Conservation (phyloP, 257 asterid genomes). For the Coffea eugenioides region DNA sequence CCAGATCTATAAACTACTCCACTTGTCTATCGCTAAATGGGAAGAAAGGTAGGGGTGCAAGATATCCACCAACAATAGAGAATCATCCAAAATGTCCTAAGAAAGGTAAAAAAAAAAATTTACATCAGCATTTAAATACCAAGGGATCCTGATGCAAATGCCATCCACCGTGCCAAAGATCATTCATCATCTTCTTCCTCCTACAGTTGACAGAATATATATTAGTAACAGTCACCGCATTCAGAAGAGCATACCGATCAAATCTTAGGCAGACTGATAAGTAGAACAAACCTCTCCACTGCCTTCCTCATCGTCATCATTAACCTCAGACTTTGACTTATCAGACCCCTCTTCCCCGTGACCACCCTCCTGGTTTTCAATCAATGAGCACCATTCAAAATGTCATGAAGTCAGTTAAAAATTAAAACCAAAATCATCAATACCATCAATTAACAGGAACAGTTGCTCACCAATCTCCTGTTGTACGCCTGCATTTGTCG, state of each 20-base stretch:
- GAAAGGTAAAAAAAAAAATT: constrained; percentile 17
- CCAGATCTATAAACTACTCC: constrained; percentile 22
- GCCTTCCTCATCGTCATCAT: constrained; percentile 56
- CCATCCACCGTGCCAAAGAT: constrained; percentile 3
- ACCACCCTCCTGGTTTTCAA: constrained; percentile 36
- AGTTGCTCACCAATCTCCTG: constrained; percentile 48
- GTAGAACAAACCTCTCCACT: constrained; percentile 49
- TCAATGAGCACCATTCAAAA: background rate
- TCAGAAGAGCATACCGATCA: background rate
- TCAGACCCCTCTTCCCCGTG: constrained; percentile 60
- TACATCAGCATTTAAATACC: constrained; percentile 13
- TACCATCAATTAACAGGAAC: background rate
- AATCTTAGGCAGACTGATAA: background rate
- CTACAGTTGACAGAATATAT: constrained; percentile 24
- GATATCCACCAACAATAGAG: constrained; percentile 15
- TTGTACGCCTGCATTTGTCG: constrained; percentile 57
- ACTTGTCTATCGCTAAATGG: background rate
- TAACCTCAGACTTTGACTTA: constrained; percentile 68
- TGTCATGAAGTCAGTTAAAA: background rate
- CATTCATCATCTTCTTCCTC: constrained; percentile 57
- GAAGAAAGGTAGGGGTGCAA: background rate
- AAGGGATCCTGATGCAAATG: background rate
- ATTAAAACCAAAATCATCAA: background rate
- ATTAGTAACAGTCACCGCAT: background rate
- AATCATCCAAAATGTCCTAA: constrained; percentile 20